Evolutionary conservation across 495 filamentous ascomycete species (phyloP).

Genomic region (Penicillium canescens): DNA sequence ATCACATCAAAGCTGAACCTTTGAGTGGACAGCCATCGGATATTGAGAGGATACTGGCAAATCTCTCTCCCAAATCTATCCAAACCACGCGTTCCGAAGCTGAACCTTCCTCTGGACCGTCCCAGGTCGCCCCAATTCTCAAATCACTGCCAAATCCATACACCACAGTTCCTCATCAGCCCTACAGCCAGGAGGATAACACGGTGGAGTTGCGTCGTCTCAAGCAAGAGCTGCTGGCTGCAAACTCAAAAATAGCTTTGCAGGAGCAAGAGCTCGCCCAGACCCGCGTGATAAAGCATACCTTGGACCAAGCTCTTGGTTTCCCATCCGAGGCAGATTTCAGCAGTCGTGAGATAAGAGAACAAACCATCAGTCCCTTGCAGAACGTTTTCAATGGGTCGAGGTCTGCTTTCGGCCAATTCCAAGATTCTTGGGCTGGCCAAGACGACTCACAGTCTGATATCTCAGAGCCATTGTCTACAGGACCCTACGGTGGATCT

Average conservation of each 20-base stretch:
- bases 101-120: slow-evolving; percentile 49
- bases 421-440: slow-evolving; percentile 61
- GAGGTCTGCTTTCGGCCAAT: slow-evolving; percentile 48
- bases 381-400: slow-evolving; percentile 56
- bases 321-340: slow-evolving; percentile 59
- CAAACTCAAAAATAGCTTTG: slow-evolving; percentile 74
- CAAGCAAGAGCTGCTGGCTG: slow-evolving; percentile 72
- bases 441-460: slow-evolving; percentile 70
- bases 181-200: slow-evolving; percentile 29
- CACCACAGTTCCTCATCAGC: slow-evolving; percentile 20
- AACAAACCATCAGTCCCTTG: slow-evolving; percentile 53
- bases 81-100: slow-evolving; percentile 37
- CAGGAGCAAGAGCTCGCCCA: slow-evolving; percentile 85
- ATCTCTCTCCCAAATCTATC: slow-evolving; percentile 31
- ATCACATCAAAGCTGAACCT: slow-evolving; percentile 32
- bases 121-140: slow-evolving; percentile 58
- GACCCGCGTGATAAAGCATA: slow-evolving; percentile 72
- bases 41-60: slow-evolving; percentile 41
- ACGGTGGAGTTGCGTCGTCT: slow-evolving; percentile 57
- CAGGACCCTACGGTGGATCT: slow-evolving; percentile 58
- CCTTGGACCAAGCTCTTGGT: slow-evolving; percentile 70
- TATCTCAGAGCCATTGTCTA: slow-evolving; percentile 59
- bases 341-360: slow-evolving; percentile 46
- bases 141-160: slow-evolving; percentile 47
- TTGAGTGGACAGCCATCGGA: slow-evolving; percentile 29